A percentile compares a stretch with the other conserved stretches of the same genome.
phyloP scores from a whole-genome alignment of 2,329 filamentous ascomycete genomes.

The Exophiala spinifera region DNA sequence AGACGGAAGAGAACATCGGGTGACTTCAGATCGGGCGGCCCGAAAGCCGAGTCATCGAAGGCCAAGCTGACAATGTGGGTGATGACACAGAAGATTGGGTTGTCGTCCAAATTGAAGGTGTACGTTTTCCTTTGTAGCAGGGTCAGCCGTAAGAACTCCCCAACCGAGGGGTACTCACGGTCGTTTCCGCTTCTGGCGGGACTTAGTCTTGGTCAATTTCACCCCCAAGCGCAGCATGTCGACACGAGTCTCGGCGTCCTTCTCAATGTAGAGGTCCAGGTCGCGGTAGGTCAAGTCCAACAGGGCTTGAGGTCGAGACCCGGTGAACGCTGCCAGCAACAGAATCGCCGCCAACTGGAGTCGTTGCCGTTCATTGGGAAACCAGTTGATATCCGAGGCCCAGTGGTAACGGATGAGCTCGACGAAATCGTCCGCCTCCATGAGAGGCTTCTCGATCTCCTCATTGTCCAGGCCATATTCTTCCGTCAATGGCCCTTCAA shows the following conservation, averaged over 20 bases:
- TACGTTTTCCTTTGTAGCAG: slow-evolving; percentile 1
- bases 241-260: slow-evolving; percentile 13
- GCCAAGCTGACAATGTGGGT: slow-evolving; percentile 12
- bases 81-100: slow-evolving; percentile 16
- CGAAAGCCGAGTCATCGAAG: slow-evolving; percentile 14
- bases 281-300: slow-evolving; percentile 13
- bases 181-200: slow-evolving; percentile 13
- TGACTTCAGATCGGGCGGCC: not conserved
- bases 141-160: not conserved
- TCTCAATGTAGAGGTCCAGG: slow-evolving; percentile 15
- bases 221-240: slow-evolving; percentile 7
- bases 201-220: slow-evolving; percentile 16
- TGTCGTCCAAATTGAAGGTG: slow-evolving; percentile 11
- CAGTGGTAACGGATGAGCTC: slow-evolving; percentile 14
- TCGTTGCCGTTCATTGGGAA: slow-evolving; percentile 11
- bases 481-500: slow-evolving; percentile 17
- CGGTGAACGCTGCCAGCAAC: slow-evolving; percentile 12
- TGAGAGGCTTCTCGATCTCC: slow-evolving; percentile 14
- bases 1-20: slow-evolving; percentile 2
- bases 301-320: slow-evolving; percentile 8
- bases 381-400: slow-evolving; percentile 15
- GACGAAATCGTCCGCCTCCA: slow-evolving; percentile 16
- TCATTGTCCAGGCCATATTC: slow-evolving; percentile 15
- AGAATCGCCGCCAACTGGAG: slow-evolving; percentile 14
- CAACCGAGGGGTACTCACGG: slow-evolving; percentile 4